Conservation (phyloP, 176 grass and related monocot genomes). For the Hyparrhenia diplandra region DNA sequence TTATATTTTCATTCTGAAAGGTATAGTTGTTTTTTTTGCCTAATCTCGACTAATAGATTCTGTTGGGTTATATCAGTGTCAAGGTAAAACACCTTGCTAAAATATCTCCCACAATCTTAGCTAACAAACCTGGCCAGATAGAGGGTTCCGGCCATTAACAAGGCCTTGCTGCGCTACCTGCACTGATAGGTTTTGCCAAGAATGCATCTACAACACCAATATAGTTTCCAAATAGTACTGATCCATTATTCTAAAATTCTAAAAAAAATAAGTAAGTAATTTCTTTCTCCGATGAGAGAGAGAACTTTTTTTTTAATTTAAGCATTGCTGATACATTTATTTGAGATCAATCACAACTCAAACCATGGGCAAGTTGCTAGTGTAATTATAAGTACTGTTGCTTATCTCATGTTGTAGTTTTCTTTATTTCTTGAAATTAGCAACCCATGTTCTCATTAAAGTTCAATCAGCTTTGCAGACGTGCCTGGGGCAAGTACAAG, state of each 20-base stretch:
- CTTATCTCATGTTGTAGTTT: slow-evolving; percentile 28
- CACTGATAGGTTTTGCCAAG: not conserved
- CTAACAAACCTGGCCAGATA: not conserved
- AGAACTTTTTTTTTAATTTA: too few relatives aligned
- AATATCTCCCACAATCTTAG: not conserved
- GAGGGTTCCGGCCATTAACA: not conserved
- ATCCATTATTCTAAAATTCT: not conserved
- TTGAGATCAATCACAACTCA: not conserved
- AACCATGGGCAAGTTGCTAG: not conserved
- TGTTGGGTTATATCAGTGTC: not conserved
- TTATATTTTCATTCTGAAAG: not conserved
- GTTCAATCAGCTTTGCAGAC: slow-evolving; percentile 56
- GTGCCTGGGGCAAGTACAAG: slow-evolving; percentile 55
- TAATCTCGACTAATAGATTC: not conserved
- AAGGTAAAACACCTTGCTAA: not conserved
- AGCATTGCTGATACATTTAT: not conserved
- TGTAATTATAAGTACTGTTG: not conserved
- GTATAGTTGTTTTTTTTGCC: not conserved
- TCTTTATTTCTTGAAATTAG: slow-evolving; percentile 16
- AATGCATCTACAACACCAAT: not conserved
- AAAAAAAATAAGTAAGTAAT: not conserved
- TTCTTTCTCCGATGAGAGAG: not conserved
- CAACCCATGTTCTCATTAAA: slow-evolving; percentile 11
- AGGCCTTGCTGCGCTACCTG: not conserved
- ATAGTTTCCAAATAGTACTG: not conserved